Percentiles rank a stretch among this genome's conserved stretches.
Evolutionary conservation across 495 filamentous ascomycete species (phyloP).

Genomic region (Xylaria curta): DNA sequence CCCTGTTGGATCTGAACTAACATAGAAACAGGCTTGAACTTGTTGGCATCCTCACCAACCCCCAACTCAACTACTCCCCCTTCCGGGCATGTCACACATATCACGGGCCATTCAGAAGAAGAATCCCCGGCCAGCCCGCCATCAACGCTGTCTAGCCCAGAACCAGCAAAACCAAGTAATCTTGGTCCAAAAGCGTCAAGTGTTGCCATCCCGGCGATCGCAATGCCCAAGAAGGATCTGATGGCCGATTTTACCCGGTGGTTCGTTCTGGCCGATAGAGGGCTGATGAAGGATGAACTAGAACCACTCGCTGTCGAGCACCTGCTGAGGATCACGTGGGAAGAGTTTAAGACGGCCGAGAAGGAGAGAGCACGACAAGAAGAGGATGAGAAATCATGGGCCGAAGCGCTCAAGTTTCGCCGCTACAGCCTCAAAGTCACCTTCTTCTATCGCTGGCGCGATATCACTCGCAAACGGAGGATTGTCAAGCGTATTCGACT

Average conservation of each 20-base stretch:
- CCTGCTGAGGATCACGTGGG: constrained; percentile 41
- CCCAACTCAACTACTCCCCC: neutral
- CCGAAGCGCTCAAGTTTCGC: constrained; percentile 47
- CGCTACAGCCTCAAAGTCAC: constrained; percentile 50
- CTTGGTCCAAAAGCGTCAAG: neutral
- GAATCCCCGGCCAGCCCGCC: neutral
- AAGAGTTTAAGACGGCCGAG: constrained; percentile 44
- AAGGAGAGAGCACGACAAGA: constrained; percentile 45
- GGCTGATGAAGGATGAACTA: constrained; percentile 48
- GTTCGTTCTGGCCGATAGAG: constrained; percentile 53
- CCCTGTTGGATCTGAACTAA: neutral
- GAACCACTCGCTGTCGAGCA: constrained; percentile 43
- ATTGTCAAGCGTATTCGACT: constrained; percentile 38
- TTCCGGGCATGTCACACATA: neutral
- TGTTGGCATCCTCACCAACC: neutral
- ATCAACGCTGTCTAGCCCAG: neutral
- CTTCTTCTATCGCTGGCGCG: constrained; percentile 57
- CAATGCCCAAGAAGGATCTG: constrained; percentile 32
- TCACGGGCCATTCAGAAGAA: neutral
- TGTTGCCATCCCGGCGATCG: neutral
- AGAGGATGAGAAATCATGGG: constrained; percentile 48
- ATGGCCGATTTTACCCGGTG: constrained; percentile 53
- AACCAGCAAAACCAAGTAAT: constrained; percentile 1
- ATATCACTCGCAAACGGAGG: constrained; percentile 48
- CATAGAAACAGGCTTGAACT: neutral